phyloP scores from a whole-genome alignment of 2,329 filamentous ascomycete species.

The Fusarium sp. region DNA sequence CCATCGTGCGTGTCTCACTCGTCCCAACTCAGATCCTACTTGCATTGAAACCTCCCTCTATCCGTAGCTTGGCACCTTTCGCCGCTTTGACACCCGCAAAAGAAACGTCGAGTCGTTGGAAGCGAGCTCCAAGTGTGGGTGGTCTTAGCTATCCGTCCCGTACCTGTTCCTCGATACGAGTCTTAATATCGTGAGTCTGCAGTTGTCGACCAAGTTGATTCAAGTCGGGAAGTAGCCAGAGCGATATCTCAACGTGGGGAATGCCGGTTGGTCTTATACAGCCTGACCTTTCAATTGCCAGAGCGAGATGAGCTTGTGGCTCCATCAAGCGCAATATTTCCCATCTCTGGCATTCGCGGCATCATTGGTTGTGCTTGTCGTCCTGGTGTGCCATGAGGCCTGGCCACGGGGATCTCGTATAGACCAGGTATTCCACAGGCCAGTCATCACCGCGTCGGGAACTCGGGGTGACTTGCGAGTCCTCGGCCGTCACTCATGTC shows the following conservation, averaged over 20 bases:
- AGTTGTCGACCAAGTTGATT: background rate
- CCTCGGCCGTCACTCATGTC: slow-evolving; percentile 16
- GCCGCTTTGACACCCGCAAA: slow-evolving; percentile 23
- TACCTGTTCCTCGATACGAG: background rate
- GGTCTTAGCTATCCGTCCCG: background rate
- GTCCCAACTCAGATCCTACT: slow-evolving; percentile 26
- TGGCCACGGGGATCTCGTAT: slow-evolving; percentile 31
- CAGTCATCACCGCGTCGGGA: slow-evolving; percentile 15
- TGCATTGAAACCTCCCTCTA: slow-evolving; percentile 16
- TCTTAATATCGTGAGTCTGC: background rate
- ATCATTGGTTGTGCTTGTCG: slow-evolving; percentile 25
- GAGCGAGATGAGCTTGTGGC: slow-evolving; percentile 23
- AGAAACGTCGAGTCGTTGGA: slow-evolving; percentile 16
- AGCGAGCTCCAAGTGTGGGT: background rate
- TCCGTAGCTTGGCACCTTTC: slow-evolving; percentile 16
- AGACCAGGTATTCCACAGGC: slow-evolving; percentile 27
- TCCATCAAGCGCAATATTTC: slow-evolving; percentile 25
- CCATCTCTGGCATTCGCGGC: slow-evolving; percentile 17
- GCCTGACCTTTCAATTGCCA: slow-evolving; percentile 11
- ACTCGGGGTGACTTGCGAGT: slow-evolving; percentile 31
- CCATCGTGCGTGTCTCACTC: slow-evolving; percentile 37
- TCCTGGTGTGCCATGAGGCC: slow-evolving; percentile 29
- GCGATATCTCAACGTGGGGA: slow-evolving; percentile 25
- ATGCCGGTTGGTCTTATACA: slow-evolving; percentile 39
- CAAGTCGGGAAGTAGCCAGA: background rate